Conservation (phyloP, 192 early-diverging fungal genomes). For the Coemansia sp. region DNA sequence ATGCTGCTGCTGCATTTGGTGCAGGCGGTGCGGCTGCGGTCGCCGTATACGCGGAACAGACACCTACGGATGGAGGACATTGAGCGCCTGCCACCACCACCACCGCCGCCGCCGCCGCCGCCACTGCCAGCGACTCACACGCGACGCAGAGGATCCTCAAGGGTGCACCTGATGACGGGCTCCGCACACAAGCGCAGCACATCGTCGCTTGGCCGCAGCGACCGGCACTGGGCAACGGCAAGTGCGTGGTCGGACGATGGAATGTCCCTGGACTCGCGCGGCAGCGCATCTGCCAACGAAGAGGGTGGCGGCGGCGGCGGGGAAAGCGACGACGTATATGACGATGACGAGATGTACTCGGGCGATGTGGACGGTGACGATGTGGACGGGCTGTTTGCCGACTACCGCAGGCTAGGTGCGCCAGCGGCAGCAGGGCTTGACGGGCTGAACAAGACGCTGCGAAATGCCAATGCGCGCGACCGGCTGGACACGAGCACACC, state of each 20-base stretch:
- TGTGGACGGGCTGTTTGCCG: constrained; percentile 20
- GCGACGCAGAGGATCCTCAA: not conserved
- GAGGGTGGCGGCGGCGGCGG: not conserved
- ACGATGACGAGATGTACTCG: constrained; percentile 12
- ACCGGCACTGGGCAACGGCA: constrained; percentile 1
- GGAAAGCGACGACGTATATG: constrained; percentile 1
- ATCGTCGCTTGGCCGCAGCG: not conserved
- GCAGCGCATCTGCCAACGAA: not conserved
- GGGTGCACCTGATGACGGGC: not conserved
- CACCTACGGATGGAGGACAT: constrained; percentile 22
- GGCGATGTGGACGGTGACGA: constrained; percentile 2
- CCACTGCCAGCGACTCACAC: not conserved
- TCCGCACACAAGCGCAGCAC: not conserved
- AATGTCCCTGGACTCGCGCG: not conserved
- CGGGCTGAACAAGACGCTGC: constrained; percentile 18
- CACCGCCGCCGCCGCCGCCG: constrained; percentile 15
- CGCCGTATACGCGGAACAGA: constrained; percentile 5
- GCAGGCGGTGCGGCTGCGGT: constrained; percentile 8
- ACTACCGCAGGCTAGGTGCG: constrained; percentile 23
- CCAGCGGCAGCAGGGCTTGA: constrained; percentile 11
- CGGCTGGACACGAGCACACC: constrained; percentile 39
- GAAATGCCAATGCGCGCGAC: constrained; percentile 35
- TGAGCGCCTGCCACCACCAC: constrained; percentile 37
- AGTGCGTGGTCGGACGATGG: constrained; percentile 28
- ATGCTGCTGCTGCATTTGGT: constrained; percentile 19